These are phyloP conservation scores for Chiua virens DNA, from an alignment of 768 basidiomycete genomes.

Conservation along the genomic window DNA sequence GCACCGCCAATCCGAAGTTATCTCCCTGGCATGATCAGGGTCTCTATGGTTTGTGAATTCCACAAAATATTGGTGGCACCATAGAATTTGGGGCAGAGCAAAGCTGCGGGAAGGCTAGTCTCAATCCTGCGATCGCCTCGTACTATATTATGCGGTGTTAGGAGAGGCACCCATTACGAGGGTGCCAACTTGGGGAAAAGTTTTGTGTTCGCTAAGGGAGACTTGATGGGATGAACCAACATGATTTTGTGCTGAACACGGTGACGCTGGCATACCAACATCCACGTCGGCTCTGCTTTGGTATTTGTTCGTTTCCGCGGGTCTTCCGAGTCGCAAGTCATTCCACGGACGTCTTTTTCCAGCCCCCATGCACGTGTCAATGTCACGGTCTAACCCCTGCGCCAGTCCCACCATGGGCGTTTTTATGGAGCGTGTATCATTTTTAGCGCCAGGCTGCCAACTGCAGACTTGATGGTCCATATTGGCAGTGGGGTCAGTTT, in stretches of 20 bases:
- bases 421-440: background rate
- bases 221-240: too few species aligned
- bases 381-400: constrained; percentile 4
- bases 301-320: constrained; percentile 6
- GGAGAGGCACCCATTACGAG: too few species aligned
- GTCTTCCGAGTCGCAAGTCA: background rate
- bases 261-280: too few species aligned
- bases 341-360: constrained; percentile 7
- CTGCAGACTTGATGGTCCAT: too few species aligned
- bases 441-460: background rate
- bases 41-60: background rate
- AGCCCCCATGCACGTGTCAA: constrained; percentile 19
- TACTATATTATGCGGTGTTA: too few species aligned
- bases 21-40: constrained; percentile 1
- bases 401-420: background rate
- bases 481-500: background rate
- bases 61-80: background rate
- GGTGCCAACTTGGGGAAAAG: too few species aligned
- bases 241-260: too few species aligned
- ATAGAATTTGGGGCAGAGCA: constrained; percentile 1
- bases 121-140: too few species aligned
- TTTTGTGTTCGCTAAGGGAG: too few species aligned
- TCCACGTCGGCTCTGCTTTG: background rate
- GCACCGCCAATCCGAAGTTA: constrained; percentile 14
- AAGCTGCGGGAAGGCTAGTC: constrained; percentile 1